Base-by-base conservation (phyloP, 2,329 filamentous ascomycete species). In the Talaromyces sp. region DNA sequence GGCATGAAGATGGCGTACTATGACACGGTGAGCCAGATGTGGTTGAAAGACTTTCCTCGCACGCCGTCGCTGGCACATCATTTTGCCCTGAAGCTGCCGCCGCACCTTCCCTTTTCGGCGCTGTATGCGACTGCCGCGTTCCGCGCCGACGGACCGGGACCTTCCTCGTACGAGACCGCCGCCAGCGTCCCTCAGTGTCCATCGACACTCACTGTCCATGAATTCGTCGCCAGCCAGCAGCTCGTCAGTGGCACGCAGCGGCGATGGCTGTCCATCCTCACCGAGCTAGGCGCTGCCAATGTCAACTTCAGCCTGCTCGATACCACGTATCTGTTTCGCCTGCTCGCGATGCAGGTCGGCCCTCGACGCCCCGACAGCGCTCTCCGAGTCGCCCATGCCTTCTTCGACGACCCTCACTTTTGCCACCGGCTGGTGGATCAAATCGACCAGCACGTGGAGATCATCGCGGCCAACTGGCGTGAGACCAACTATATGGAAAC, bases 261-360 rank as follows among this genome's bases (percentile, higher is more conserved):
- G 0, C 75, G 83, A 5, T 85, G 83, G 82, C 68, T 75, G 1
- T 74, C 77, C 2, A 73, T 87, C 0, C 66, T 85, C 0, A 63
- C 78, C 0, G 83, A 86, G 63, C 67, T 87, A 3, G 82, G 78
- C 0, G 78, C 81, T 1, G 78, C 81, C 0, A 83, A 82, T 62
- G 57, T 91, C 3, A 89, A 89, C 64, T 85, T 90, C 63, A 85
- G 83, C 33, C 80, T 79, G 0, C 78, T 84, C 33, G 76, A 80
- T 0, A 83, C 83, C 0, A 77, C 78, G 33, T 62, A 74, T 0
- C 65, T 89, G 0, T 68, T 90, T 1, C 73, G 75, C 1, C 82
- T 84, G 8, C 72, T 90, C 0, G 75, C 80, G 0, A 64, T 82
- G 0, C 83, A 90, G 64, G 79, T 78, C 1, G 89, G 89, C 0